Percentiles rank a stretch among this genome's conserved stretches.
phyloP scores from a whole-genome alignment of 306 rosid genomes.

The Gastrolobium bilobum region DNA sequence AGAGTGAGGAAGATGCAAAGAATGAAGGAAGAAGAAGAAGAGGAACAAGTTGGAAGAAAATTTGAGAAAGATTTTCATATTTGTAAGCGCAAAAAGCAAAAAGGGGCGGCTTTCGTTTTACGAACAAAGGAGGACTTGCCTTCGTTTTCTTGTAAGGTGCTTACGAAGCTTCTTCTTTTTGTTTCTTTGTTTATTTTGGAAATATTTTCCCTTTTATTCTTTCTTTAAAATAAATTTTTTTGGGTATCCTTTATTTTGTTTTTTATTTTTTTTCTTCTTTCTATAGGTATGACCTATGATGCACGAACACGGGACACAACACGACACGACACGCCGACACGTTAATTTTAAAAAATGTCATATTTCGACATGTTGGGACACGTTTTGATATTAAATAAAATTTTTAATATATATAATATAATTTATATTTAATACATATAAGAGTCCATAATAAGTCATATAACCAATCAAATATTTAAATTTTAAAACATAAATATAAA shows the following conservation, averaged over 20 bases:
- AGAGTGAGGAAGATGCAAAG: constrained; percentile 48
- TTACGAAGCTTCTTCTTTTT: constrained; percentile 62
- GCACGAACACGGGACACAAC: too few relatives aligned
- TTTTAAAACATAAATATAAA: too few relatives aligned
- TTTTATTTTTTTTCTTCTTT: not conserved
- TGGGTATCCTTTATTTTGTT: not conserved
- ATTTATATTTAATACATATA: too few relatives aligned
- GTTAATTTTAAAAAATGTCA: too few relatives aligned
- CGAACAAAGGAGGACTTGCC: constrained; percentile 50
- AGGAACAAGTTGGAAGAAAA: constrained; percentile 52
- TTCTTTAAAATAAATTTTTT: not conserved
- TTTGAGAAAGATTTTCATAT: constrained; percentile 58
- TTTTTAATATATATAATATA: too few relatives aligned
- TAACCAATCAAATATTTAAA: too few relatives aligned
- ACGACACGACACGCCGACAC: too few relatives aligned
- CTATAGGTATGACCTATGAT: not conserved
- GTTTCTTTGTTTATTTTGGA: constrained; percentile 10
- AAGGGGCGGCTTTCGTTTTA: constrained; percentile 57
- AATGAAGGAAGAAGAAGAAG: constrained; percentile 47
- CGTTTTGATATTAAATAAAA: too few relatives aligned
- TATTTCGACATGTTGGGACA: too few relatives aligned
- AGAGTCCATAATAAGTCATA: too few relatives aligned
- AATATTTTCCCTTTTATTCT: not conserved
- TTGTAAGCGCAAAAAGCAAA: constrained; percentile 58
- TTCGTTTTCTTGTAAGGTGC: constrained; percentile 66